Base-by-base conservation (phyloP, 176 grass and related monocot species). In the Oryza meridionalis region DNA sequence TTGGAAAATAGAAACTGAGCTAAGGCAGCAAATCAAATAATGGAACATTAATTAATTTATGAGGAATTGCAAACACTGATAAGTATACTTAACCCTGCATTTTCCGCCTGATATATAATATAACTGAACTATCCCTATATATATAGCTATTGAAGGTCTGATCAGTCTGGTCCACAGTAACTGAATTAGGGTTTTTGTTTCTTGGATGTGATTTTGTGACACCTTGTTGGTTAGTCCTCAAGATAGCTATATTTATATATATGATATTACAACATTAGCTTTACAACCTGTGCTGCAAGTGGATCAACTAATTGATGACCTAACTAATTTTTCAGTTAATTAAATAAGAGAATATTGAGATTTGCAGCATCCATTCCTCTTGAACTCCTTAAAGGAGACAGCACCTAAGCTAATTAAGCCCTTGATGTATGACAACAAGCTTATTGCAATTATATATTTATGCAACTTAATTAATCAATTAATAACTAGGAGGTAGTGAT, bases 301-400 rank as follows among this genome's bases (percentile, higher is more conserved):
- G 14, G 79, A 44, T 22, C 37, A 17, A 37, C 35, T 9, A 14
- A 69, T 22, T 13, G 17, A 84, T 76, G 0, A 6, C 2, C 40
- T 58, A 58, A 7, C n/a, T 9, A 29, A 24, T 49, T 86, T 68
- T 73, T 33, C 68, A 55, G 7, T 46, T 69, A 11, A 33, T 45
- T 76, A 49, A 67, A 86, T 31, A 32, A 83, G 66, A 69, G n/a
- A 8, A 12, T 63, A 22, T 35, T 35, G 84, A 64, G 84, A 86
- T 83, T 50, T 86, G 68, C 38, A 40, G 70, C 84, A 83, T 75
- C 69, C 3, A 26, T 79, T 78, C 68, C 69, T 69, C 61, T 55
- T 74, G 32, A 90, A 83, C 79, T 86, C 84, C 84, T 90, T 83
- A 79, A 86, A 90, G 75, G 88, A 22, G 26, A 84, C 84, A 83